These are phyloP conservation scores for Rhodofomes roseus DNA, from an alignment of 1,284 basidiomycete genomes.

Conservation along the genomic window DNA sequence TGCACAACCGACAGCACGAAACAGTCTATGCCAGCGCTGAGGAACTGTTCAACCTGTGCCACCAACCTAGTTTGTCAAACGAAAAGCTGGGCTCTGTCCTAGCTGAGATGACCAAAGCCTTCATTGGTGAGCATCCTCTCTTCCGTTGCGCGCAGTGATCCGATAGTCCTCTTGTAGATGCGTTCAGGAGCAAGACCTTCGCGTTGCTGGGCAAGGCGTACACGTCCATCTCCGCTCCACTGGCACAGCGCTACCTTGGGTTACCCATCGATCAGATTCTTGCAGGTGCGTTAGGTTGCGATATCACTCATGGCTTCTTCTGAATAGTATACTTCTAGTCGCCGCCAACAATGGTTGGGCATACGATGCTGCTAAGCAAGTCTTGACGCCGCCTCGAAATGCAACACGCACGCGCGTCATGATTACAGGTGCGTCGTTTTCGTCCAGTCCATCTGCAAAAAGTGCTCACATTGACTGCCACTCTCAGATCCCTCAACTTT, in stretches of 20 bases:
- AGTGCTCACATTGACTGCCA: background rate
- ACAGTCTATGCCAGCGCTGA: constrained; percentile 49
- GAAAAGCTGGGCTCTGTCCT: constrained; percentile 42
- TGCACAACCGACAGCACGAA: constrained; percentile 49
- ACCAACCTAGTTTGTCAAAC: constrained; percentile 40
- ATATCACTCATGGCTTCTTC: background rate
- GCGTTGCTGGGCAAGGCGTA: constrained; percentile 56
- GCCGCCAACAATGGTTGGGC: constrained; percentile 44
- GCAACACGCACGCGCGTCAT: constrained; percentile 5
- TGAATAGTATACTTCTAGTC: constrained; percentile 28
- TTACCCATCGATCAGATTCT: constrained; percentile 45
- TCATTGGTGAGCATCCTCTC: constrained; percentile 47
- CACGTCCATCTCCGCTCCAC: constrained; percentile 47
- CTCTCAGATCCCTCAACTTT: constrained; percentile 43
- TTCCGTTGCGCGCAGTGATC: background rate
- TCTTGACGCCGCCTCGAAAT: constrained; percentile 38
- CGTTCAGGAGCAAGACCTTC: constrained; percentile 54
- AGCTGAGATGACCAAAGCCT: constrained; percentile 39
- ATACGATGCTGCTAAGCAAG: constrained; percentile 42
- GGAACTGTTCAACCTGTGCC: constrained; percentile 37
- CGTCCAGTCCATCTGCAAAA: background rate
- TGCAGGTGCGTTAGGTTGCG: constrained; percentile 32
- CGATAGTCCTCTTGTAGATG: constrained; percentile 6
- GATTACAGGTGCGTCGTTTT: constrained; percentile 5
- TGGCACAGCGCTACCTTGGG: constrained; percentile 56